Evolutionary conservation across 2,329 filamentous ascomycete genomes (phyloP), one percentile per base, ranked within the genome.

Genomic region (Penicillium expansum): DNA sequence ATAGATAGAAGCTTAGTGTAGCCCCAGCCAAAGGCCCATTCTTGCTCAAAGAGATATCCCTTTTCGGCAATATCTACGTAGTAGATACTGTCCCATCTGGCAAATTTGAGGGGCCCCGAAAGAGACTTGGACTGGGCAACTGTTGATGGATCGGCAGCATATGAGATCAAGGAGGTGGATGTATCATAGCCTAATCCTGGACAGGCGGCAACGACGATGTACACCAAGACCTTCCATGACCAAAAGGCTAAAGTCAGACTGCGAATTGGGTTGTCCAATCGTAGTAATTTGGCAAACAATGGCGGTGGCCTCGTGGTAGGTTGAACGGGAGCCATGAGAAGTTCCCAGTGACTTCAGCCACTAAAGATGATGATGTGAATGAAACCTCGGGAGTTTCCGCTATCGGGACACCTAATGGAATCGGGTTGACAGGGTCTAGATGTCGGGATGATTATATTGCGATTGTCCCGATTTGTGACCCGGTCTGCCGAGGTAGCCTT

Each of bases 21-120:
- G 10, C 78, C 77, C 74, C 80, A 83, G 49, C 84, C 83, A 72
- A 86, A 88, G 1, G 85, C 85, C 85, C 85, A 87, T 70, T 87
- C 84, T 69, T 88, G 85, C 69, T 88, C 85, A 68, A 80, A 82
- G 2, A 83, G 61, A 61, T 85, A 81, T 6, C 83, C 84, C 29
- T 80, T 72, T 54, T 80, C 70, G 3, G 83, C 81, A 53, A 79
- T 75, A 52, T 80, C 77, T 6, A 81, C 71, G 66, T 83, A 87
- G 65, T 87, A 87, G 55, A 88, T 75, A 4, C 81, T 80, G 69
- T 88, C 85, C 85, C 85, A 88, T 65, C 84, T 74, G 3, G 81
- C 77, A 43, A 86, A 76, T 52, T 79, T 82, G 61, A 62, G 70
- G 54, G 63, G 78, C 54, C 63, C 53, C 0, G 67, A 61, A 14